Conservation (phyloP, 2,329 filamentous ascomycete genomes). For the Albifimbria verrucaria region DNA sequence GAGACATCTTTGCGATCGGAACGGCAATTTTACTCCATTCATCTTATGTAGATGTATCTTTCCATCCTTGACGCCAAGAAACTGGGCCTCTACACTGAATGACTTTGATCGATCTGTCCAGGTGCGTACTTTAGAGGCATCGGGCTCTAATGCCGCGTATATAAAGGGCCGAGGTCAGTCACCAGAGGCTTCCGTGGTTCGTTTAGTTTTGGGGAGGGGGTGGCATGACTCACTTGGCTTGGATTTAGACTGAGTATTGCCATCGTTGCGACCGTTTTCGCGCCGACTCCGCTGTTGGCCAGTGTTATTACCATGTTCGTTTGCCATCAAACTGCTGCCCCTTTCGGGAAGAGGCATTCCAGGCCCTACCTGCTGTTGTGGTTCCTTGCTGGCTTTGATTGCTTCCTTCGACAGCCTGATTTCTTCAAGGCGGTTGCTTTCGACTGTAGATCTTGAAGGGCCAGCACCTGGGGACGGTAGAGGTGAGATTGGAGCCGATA, state of each 20-base stretch:
- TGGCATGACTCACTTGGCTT: constrained; percentile 65
- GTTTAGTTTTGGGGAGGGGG: no score
- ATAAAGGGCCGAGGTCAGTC: no score
- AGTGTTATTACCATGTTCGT: constrained; percentile 64
- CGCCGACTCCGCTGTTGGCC: constrained; percentile 68
- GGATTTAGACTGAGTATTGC: constrained; percentile 48
- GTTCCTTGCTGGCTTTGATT: constrained; percentile 58
- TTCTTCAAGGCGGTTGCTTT: constrained; percentile 78
- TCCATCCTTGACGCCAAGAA: constrained; percentile 87
- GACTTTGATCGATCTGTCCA: constrained; percentile 96
- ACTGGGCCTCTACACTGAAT: constrained; percentile 96
- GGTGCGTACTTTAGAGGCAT: constrained; percentile 75
- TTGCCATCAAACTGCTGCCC: constrained; percentile 71
- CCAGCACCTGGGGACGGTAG: constrained; percentile 48
- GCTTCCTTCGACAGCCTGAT: constrained; percentile 79
- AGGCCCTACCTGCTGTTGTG: constrained; percentile 65
- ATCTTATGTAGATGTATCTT: constrained; percentile 98
- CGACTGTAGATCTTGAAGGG: constrained; percentile 61
- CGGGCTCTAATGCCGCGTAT: constrained; percentile 60
- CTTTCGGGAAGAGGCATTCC: constrained; percentile 73
- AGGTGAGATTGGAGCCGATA: constrained; percentile 64
- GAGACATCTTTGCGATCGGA: constrained; percentile 90
- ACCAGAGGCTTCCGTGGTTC: no score
- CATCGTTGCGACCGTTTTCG: constrained; percentile 62
- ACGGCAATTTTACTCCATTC: constrained; percentile 99